phyloP scores from a whole-genome alignment of 257 asterid species.

The Jasminum sambac region DNA sequence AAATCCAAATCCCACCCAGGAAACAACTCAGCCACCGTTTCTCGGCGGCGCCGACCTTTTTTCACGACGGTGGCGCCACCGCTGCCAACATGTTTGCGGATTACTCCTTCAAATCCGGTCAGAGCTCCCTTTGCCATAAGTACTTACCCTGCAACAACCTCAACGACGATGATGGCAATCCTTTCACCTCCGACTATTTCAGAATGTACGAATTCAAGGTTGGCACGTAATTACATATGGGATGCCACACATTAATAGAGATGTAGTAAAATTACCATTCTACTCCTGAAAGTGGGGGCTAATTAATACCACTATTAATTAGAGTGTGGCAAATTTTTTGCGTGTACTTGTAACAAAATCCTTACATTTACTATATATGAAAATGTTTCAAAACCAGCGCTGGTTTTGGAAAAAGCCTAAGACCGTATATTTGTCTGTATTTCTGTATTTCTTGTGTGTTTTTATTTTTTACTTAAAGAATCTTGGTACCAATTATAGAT shows the following conservation, averaged over 20 bases:
- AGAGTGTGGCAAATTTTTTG: too few relatives aligned
- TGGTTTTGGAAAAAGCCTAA: too few relatives aligned
- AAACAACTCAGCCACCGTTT: constrained; percentile 56
- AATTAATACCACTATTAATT: too few relatives aligned
- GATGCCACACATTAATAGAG: too few relatives aligned
- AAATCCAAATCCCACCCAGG: constrained; percentile 80
- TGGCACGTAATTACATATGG: too few relatives aligned
- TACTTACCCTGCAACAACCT: constrained; percentile 67
- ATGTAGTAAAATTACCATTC: too few relatives aligned
- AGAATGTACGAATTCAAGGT: constrained; percentile 88
- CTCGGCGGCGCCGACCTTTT: constrained; percentile 9
- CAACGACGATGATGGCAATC: constrained; percentile 47
- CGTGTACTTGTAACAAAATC: too few relatives aligned
- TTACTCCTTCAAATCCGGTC: constrained; percentile 43
- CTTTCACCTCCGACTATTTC: constrained; percentile 81
- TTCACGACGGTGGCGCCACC: neutral
- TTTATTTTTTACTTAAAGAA: neutral
- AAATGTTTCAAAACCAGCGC: too few relatives aligned
- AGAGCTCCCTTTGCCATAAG: constrained; percentile 57
- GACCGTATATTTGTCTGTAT: neutral
- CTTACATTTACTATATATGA: too few relatives aligned
- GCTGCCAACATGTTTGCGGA: constrained; percentile 33
- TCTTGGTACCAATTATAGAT: neutral
- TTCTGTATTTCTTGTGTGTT: neutral
- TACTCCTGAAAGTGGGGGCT: too few relatives aligned